These are phyloP conservation scores for Jaenimonas drosophilae DNA, from an alignment of 208 protist genomes.

Conservation along the genomic window DNA sequence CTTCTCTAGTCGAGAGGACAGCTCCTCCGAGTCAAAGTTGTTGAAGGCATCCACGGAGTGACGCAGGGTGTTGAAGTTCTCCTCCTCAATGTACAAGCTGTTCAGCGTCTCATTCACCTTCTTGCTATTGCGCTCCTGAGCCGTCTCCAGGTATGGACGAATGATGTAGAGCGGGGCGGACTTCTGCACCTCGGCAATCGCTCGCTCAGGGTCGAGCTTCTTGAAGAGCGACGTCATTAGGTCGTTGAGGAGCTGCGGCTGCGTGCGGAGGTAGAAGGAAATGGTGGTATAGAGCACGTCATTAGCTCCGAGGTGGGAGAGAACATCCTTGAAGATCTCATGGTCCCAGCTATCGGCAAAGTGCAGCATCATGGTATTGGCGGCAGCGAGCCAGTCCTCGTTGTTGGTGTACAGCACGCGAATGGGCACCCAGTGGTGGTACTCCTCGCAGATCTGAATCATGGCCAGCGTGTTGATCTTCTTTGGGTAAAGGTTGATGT, in stretches of 20 bases:
- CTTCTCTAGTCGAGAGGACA: slow-evolving; percentile 95
- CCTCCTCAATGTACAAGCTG: slow-evolving; percentile 97
- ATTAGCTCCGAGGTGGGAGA: slow-evolving; percentile 92
- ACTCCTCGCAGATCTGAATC: slow-evolving; percentile 88
- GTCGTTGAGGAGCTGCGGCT: slow-evolving; percentile 93
- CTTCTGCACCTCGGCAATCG: slow-evolving; percentile 89
- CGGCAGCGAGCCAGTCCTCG: slow-evolving; percentile 98
- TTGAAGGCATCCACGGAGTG: slow-evolving; percentile 93
- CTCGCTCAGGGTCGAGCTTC: slow-evolving; percentile 95
- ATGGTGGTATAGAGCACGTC: slow-evolving; percentile 98
- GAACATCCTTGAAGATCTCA: slow-evolving; percentile 96
- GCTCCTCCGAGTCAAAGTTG: slow-evolving; percentile 96
- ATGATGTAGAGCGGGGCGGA: slow-evolving; percentile 89
- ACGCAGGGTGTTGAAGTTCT: slow-evolving; percentile 96
- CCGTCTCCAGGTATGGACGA: slow-evolving; percentile 94
- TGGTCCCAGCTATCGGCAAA: slow-evolving; percentile 96
- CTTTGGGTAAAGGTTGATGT: slow-evolving; percentile 96
- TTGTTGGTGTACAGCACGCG: slow-evolving; percentile 96
- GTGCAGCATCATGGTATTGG: slow-evolving; percentile 97
- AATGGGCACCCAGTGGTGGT: slow-evolving; percentile 95
- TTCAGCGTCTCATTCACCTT: slow-evolving; percentile 99
- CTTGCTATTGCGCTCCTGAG: slow-evolving; percentile 89
- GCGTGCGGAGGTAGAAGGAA: slow-evolving; percentile 94
- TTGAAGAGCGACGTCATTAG: slow-evolving; percentile 92
- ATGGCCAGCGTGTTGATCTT: slow-evolving; percentile 98